Percentiles rank a stretch among this genome's conserved stretches.
phyloP scores from a whole-genome alignment of 2,329 filamentous ascomycete species.

The Zymoseptoria crescenta region DNA sequence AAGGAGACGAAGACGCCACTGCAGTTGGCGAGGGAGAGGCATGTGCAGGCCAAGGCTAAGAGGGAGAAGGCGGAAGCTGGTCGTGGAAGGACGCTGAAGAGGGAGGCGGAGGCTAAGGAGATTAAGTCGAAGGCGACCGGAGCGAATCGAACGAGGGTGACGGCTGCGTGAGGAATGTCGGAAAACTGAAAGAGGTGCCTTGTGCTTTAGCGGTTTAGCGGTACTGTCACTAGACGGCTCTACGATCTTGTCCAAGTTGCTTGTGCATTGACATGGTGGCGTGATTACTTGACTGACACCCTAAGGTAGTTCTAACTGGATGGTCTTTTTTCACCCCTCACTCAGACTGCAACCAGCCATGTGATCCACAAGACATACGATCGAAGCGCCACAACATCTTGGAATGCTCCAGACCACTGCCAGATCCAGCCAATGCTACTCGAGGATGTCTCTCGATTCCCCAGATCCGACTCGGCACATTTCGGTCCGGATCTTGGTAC shows the following conservation, averaged over 20 bases:
- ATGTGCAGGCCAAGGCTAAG: conserved; percentile 40
- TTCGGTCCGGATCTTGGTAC: not conserved
- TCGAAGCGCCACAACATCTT: not conserved
- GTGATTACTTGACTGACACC: not conserved
- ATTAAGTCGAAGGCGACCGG: not conserved
- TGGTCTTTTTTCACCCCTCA: not conserved
- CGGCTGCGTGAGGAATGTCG: not conserved
- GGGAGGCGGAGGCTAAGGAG: conserved; percentile 1
- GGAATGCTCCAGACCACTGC: not conserved
- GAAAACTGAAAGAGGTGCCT: too few species aligned
- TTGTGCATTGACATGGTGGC: not conserved
- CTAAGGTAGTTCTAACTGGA: too few species aligned
- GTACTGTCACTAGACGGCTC: not conserved
- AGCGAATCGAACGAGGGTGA: not conserved
- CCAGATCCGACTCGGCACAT: not conserved
- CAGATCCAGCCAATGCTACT: not conserved
- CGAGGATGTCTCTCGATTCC: not conserved
- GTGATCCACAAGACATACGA: not conserved
- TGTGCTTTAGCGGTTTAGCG: not conserved
- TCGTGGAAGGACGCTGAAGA: conserved; percentile 7
- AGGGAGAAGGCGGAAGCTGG: conserved; percentile 24
- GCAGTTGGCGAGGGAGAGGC: conserved; percentile 51
- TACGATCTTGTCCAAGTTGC: too few species aligned
- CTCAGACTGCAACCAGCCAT: not conserved
- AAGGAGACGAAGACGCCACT: conserved; percentile 36